Evolutionary conservation across 2,329 filamentous ascomycete genomes (phyloP).

Genomic region (Graphiopsis chlorocephala): DNA sequence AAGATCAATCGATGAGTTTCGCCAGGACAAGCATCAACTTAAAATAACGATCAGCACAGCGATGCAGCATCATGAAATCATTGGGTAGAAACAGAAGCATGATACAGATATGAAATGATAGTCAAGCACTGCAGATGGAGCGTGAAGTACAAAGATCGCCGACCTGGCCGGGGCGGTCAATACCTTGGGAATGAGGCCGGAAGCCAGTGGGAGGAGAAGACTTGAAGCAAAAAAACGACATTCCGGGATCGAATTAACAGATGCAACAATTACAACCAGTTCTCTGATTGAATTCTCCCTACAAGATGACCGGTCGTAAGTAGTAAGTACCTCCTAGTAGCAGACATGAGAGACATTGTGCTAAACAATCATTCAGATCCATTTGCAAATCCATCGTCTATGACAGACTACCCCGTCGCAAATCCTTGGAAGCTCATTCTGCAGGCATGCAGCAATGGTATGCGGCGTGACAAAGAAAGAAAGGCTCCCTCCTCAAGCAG

Average conservation of each 20-base stretch:
- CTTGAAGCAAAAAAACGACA: too few species aligned
- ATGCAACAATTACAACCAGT: background rate
- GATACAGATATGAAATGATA: too few species aligned
- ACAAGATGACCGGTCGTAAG: slow-evolving; percentile 2
- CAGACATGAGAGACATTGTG: background rate
- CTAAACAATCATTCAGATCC: background rate
- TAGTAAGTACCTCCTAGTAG: background rate
- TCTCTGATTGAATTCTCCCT: background rate
- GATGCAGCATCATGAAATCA: too few species aligned
- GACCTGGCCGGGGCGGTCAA: too few species aligned
- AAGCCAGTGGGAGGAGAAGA: too few species aligned
- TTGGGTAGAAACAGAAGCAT: too few species aligned
- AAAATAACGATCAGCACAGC: too few species aligned
- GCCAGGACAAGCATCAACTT: too few species aligned
- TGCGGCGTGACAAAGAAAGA: background rate
- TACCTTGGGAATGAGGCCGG: too few species aligned
- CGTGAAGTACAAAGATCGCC: too few species aligned
- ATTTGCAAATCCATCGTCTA: background rate
- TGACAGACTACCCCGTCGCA: background rate
- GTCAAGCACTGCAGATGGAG: too few species aligned
- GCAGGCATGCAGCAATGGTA: background rate
- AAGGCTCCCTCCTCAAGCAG: background rate
- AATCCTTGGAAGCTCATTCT: background rate
- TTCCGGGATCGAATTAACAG: background rate
- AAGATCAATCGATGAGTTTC: too few species aligned